These are phyloP conservation scores for Wickerhamomyces strasburgensis DNA, from an alignment of 805 yeast species.

Conservation along the genomic window DNA sequence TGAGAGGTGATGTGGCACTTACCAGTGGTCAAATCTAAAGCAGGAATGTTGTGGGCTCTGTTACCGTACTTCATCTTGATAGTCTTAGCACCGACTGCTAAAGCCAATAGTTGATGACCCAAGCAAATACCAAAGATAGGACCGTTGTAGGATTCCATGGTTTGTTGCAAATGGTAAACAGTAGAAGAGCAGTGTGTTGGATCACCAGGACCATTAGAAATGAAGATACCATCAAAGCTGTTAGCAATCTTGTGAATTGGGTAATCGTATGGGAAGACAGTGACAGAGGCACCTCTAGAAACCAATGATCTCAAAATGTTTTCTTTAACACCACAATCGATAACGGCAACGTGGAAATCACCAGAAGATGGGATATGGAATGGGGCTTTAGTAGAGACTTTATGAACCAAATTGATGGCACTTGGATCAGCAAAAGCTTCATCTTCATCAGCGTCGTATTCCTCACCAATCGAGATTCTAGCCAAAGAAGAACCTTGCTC, in stretches of 20 bases:
- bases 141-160: slow-evolving; percentile 60
- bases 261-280: slow-evolving; percentile 94
- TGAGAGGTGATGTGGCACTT: slow-evolving; percentile 97
- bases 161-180: slow-evolving; percentile 63
- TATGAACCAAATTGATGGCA: slow-evolving; percentile 80
- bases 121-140: slow-evolving; percentile 97
- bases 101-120: slow-evolving; percentile 94
- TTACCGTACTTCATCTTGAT: slow-evolving; percentile 94
- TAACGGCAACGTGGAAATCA: slow-evolving; percentile 78
- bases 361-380: slow-evolving; percentile 74
- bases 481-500: slow-evolving; percentile 96
- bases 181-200: slow-evolving; percentile 87
- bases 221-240: slow-evolving; percentile 91
- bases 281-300: slow-evolving; percentile 90
- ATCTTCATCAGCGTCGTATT: slow-evolving; percentile 86
- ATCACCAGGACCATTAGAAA: slow-evolving; percentile 97
- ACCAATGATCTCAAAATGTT: slow-evolving; percentile 92
- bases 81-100: slow-evolving; percentile 93
- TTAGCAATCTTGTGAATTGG: slow-evolving; percentile 87
- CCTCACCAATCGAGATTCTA: slow-evolving; percentile 83
- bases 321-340: slow-evolving; percentile 98
- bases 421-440: slow-evolving; percentile 91
- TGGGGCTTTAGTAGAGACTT: slow-evolving; percentile 93
- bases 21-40: slow-evolving; percentile 83
- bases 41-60: slow-evolving; percentile 98